Conservation (phyloP, 2,329 filamentous ascomycete genomes). For the Herpomyces periplanetae region DNA sequence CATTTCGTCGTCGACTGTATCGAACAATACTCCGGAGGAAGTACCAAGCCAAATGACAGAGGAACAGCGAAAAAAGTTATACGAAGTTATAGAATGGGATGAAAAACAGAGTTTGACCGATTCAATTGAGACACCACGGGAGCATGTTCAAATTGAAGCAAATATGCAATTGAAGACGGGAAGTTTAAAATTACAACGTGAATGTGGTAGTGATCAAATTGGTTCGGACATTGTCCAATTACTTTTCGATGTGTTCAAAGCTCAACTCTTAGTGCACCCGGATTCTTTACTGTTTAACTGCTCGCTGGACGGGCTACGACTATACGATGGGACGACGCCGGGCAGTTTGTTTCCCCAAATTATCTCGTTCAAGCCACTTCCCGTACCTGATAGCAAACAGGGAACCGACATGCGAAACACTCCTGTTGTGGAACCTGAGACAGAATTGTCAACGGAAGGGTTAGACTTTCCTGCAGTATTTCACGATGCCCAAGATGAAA, state of each 20-base stretch:
- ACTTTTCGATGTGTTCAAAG: slow-evolving; percentile 75
- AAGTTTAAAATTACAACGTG: slow-evolving; percentile 68
- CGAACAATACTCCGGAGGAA: slow-evolving; percentile 17
- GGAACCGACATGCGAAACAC: slow-evolving; percentile 12
- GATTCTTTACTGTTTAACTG: slow-evolving; percentile 65
- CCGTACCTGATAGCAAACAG: slow-evolving; percentile 14
- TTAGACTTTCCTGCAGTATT: slow-evolving; percentile 9
- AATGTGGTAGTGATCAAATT: slow-evolving; percentile 30
- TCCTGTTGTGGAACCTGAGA: slow-evolving; percentile 10
- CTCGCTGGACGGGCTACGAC: slow-evolving; percentile 57
- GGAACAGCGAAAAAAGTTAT: slow-evolving; percentile 76
- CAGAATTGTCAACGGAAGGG: slow-evolving; percentile 11
- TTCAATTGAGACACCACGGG: slow-evolving; percentile 51
- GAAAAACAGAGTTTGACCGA: slow-evolving; percentile 69
- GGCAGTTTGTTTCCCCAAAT: slow-evolving; percentile 78
- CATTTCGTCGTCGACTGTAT: slow-evolving; percentile 15
- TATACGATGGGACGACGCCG: slow-evolving; percentile 80
- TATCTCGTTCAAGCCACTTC: slow-evolving; percentile 65
- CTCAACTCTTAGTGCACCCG: slow-evolving; percentile 52
- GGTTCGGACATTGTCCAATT: slow-evolving; percentile 57
- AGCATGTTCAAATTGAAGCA: slow-evolving; percentile 66
- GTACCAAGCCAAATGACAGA: slow-evolving; percentile 69
- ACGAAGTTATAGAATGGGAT: slow-evolving; percentile 90
- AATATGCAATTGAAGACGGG: slow-evolving; percentile 77
- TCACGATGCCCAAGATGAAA: slow-evolving; percentile 8